Evolutionary conservation across 352 stramenopile species (phyloP).

Genomic region (Phytophthora sojae): DNA sequence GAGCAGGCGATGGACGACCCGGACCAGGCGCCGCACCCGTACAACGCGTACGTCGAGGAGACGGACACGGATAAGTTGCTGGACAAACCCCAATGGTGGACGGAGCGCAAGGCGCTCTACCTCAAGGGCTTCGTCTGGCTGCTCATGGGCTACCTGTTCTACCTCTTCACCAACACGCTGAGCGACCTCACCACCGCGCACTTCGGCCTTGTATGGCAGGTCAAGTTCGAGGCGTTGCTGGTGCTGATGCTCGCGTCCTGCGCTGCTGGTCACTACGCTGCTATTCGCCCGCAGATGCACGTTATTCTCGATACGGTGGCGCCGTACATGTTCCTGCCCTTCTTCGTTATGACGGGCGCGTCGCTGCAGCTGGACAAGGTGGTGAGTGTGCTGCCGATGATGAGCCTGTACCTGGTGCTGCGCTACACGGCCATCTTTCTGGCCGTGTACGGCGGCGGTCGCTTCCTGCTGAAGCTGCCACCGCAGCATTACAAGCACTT

Average conservation of each 20-base stretch:
- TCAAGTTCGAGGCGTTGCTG: constrained; percentile 49
- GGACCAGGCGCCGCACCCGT: constrained; percentile 47
- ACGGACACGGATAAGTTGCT: constrained; percentile 17
- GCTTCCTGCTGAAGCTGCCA: constrained; percentile 65
- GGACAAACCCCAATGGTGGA: constrained; percentile 31
- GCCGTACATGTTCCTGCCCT: constrained; percentile 76
- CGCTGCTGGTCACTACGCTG: not conserved
- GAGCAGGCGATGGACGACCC: constrained; percentile 36
- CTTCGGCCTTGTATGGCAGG: constrained; percentile 66
- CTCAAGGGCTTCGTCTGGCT: constrained; percentile 74
- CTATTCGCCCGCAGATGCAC: not conserved
- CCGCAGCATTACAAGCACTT: constrained; percentile 70
- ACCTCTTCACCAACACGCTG: constrained; percentile 66
- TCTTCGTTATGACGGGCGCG: constrained; percentile 79
- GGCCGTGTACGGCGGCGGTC: constrained; percentile 56
- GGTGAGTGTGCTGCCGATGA: constrained; percentile 58
- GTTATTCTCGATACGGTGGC: constrained; percentile 3
- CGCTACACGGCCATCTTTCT: constrained; percentile 69
- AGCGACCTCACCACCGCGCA: constrained; percentile 54
- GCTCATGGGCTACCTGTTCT: constrained; percentile 66
- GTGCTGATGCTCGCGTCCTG: not conserved
- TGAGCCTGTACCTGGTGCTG: constrained; percentile 67
- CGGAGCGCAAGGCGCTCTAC: constrained; percentile 48
- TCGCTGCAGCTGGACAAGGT: constrained; percentile 74
- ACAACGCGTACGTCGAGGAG: constrained; percentile 68